A percentile compares a stretch with the other conserved stretches of the same genome.
Evolutionary conservation across 2,329 filamentous ascomycete species (phyloP).

Genomic region (Aureobasidium sp.): DNA sequence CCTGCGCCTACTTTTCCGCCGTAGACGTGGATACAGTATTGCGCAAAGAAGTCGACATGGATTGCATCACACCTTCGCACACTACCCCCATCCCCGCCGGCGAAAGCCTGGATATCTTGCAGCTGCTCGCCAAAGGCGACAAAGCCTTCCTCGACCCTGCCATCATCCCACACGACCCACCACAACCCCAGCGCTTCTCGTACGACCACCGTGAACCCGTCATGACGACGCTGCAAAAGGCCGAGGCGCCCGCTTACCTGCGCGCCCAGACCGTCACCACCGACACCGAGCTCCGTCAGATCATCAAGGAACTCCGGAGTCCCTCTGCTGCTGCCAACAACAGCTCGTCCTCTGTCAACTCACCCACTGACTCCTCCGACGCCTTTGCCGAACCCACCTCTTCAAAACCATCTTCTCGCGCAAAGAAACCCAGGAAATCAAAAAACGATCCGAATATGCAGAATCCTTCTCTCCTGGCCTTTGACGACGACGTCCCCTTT

Average conservation of each 20-base stretch:
- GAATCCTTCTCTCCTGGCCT: neutral
- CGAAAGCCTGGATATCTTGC: conserved; percentile 74
- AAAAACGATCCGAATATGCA: conserved; percentile 14
- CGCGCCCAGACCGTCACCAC: conserved; percentile 74
- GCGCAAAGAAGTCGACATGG: conserved; percentile 98
- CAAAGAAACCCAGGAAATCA: neutral
- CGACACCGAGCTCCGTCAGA: conserved; percentile 65
- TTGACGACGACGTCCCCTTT: conserved; percentile 8
- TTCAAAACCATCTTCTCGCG: neutral
- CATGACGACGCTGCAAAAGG: conserved; percentile 60
- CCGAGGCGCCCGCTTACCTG: conserved; percentile 57
- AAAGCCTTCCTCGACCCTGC: conserved; percentile 61
- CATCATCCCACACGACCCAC: conserved; percentile 52
- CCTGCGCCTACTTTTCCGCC: conserved; percentile 91
- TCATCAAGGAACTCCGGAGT: conserved; percentile 52
- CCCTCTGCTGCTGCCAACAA: neutral
- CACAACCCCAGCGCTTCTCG: conserved; percentile 53
- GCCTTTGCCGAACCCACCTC: neutral
- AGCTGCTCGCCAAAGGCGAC: conserved; percentile 67
- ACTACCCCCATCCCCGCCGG: conserved; percentile 70
- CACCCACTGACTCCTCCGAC: neutral
- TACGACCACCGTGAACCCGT: conserved; percentile 71
- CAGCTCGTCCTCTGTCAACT: neutral
- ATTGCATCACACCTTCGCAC: conserved; percentile 89
- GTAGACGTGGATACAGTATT: conserved; percentile 92